Conservation (phyloP, 1,284 basidiomycete species). For the Sparassis latifolia region DNA sequence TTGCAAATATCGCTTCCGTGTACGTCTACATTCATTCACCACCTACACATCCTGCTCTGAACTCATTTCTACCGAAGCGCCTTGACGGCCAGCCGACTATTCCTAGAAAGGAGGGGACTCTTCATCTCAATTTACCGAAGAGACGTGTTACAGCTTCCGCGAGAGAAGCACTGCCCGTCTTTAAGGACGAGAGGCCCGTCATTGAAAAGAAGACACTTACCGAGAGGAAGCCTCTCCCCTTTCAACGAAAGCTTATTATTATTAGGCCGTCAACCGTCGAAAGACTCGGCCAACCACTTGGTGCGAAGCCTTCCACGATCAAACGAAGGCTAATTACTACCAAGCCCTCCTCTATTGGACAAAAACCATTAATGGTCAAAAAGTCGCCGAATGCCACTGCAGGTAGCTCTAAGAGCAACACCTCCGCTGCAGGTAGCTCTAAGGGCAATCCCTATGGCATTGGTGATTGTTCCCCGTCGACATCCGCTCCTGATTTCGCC, state of each 20-base stretch:
- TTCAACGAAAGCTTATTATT: too few species aligned
- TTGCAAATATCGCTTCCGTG: constrained; percentile 14
- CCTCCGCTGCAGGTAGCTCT: too few species aligned
- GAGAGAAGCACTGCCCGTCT: constrained; percentile 3
- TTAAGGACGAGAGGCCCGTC: constrained; percentile 3
- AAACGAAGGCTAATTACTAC: background rate
- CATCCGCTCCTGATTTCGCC: too few species aligned
- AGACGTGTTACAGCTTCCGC: background rate
- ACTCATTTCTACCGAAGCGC: constrained; percentile 7
- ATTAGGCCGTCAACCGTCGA: background rate
- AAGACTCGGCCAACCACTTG: background rate
- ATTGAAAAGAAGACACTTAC: background rate
- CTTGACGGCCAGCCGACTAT: constrained; percentile 14
- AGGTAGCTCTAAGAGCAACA: too few species aligned
- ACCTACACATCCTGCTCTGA: background rate
- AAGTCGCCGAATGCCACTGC: too few species aligned
- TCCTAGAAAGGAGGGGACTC: constrained; percentile 7
- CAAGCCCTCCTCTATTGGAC: too few species aligned
- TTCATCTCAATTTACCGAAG: constrained; percentile 1
- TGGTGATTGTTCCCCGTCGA: too few species aligned
- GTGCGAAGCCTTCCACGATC: background rate
- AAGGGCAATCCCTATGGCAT: too few species aligned
- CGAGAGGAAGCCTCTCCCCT: too few species aligned
- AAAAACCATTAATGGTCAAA: too few species aligned
- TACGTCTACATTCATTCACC: background rate